phyloP scores from a whole-genome alignment of 164 flowering plant species.

The Vitis amurensis region DNA sequence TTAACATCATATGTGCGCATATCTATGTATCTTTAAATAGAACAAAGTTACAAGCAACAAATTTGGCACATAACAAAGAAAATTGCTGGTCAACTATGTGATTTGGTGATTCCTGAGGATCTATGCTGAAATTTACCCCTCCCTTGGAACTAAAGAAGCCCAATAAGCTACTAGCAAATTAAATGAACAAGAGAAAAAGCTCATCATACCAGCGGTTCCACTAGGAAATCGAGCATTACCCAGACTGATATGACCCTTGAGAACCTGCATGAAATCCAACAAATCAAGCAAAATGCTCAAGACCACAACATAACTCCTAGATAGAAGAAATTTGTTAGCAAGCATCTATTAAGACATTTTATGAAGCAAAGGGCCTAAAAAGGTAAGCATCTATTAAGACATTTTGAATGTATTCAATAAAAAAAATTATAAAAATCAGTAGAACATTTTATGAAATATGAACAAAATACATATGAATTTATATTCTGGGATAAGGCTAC shows the following conservation, averaged over 20 bases:
- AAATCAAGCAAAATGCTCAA: slow-evolving; percentile 1
- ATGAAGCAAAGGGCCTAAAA: too few relatives aligned
- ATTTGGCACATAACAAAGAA: neutral
- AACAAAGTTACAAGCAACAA: slow-evolving; percentile 1
- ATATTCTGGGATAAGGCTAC: too few relatives aligned
- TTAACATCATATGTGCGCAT: neutral
- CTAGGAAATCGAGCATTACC: slow-evolving; percentile 89
- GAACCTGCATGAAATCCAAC: slow-evolving; percentile 58
- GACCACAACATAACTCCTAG: too few relatives aligned
- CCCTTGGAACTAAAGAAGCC: neutral
- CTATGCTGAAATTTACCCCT: neutral
- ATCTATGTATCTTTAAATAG: neutral
- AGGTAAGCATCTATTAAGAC: too few relatives aligned
- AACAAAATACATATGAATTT: too few relatives aligned
- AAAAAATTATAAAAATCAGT: too few relatives aligned
- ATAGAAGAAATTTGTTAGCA: too few relatives aligned
- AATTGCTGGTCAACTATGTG: neutral
- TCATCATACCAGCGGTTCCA: slow-evolving; percentile 79
- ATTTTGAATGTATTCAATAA: too few relatives aligned
- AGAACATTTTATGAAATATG: too few relatives aligned
- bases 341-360: too few relatives aligned
- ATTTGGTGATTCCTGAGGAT: neutral
- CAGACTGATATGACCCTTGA: slow-evolving; percentile 90
- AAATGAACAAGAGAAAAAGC: neutral
- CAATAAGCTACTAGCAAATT: neutral